Evolutionary conservation across 805 yeast species (phyloP), one percentile per base, ranked within the genome.

Genomic region (Yamadazyma nakazawae): DNA sequence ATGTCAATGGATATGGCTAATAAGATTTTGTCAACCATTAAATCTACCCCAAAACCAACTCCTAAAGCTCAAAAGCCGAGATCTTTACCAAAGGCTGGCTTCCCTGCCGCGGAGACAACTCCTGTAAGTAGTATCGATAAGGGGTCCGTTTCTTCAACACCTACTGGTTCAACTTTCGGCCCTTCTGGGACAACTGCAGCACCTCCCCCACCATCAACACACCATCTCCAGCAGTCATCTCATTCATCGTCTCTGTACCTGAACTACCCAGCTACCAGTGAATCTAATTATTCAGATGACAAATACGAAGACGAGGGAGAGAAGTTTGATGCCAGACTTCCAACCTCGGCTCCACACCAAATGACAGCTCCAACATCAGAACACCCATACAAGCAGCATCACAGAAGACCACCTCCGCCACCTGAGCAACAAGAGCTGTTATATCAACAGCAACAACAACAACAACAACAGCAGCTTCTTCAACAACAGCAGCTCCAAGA

Each of bases 1-100:
- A 92, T 94, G 96, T 79, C 96, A 2, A 89, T 94, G 91, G 97
- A 89, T 60, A 88, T 86, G 79, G 98, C 97, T 2, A 90, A 89
- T 60, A 86, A 85, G 64, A 89, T 94, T 52, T 68, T 94, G 48
- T 80, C 79, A 47, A 88, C 97, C 9, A 90, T 92, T 60, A 85
- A 85, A 61, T 79, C 84, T 36, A 82, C 97, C 2, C 66, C 66
- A 46, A 54, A 58, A 18, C 67, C 61, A 14, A 45, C 49, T 5
- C 48, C 56, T 25, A 51, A 49, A 34, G 40, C 54, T 30, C 40
- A 43, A 18, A 21, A 18, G 17, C 37, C 44, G 6, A 30, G 19
- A 8, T 25, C 36, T 3, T 32, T 40, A 13, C 51, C 50, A 14
- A 48, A 42, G 44, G n/a, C 39, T 10, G 46, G 50, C 7, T 52